Evolutionary conservation across 176 grass and related monocot species (phyloP), one percentile per base, ranked within the genome.

Genomic region (Tuctoria greenei): DNA sequence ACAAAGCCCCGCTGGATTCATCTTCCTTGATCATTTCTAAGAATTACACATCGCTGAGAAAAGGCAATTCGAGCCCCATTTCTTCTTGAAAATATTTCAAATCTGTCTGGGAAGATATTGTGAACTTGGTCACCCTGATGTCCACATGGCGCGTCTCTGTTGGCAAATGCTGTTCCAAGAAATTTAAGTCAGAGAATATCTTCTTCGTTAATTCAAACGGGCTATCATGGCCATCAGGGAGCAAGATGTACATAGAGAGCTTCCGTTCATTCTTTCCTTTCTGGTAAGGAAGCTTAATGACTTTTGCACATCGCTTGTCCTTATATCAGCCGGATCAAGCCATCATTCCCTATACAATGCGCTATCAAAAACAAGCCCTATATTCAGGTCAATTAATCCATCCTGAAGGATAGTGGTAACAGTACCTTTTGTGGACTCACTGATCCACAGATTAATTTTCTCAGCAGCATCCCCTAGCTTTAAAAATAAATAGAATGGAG

Each of bases 231-330:
- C 64, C 38, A 75, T 84, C 70, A 75, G 86, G 81, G 31, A 84
- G 86, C 31, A 88, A 88, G 67, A 84, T 80, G 57, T 80, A 88
- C 81, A 88, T 88, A 46, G 86, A 79, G 54, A 88, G 76, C 46
- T 80, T 88, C 64, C 71, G 56, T 65, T 88, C 69, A 40, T 75
- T 84, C 38, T 64, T 80, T 47, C 86, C 86, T 88, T 71, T 21
- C 28, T 59, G 68, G 49, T 75, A 88, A 75, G 86, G 81, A 75
- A 88, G 81, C 69, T 84, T 88, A 79, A 88, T 88, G 54, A 84
- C 81, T 84, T 84, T 26, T 70, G 42, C 44, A 69, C 8, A 56
- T 45, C 35, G 23, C 45, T 58, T 4, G n/a, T 79, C 54, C 75
- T 57, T 28, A 41, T 57, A 88, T 83, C 81, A 64, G 27, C 2